phyloP scores from a whole-genome alignment of 768 basidiomycete species.

The Serendipita indica region DNA sequence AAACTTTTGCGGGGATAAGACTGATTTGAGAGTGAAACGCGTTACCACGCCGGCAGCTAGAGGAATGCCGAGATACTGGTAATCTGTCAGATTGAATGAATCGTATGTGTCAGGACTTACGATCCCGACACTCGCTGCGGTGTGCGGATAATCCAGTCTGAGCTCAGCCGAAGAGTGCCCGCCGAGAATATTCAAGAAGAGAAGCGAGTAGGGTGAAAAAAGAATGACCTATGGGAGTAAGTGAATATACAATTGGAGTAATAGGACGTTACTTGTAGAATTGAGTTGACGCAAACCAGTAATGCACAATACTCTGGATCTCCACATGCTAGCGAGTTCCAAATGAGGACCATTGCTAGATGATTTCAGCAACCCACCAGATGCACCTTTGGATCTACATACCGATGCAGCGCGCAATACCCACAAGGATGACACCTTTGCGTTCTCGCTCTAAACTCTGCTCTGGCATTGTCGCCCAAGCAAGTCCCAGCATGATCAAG shows the following conservation, averaged over 20 bases:
- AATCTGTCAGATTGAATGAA: not conserved
- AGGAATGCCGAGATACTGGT: slow-evolving; percentile 71
- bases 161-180: slow-evolving; percentile 26
- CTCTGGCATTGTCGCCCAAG: slow-evolving; percentile 77
- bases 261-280: slow-evolving; percentile 36
- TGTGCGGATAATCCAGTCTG: slow-evolving; percentile 40
- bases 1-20: slow-evolving; percentile 35
- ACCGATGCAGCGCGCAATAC: slow-evolving; percentile 48
- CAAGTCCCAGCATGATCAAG: slow-evolving; percentile 68
- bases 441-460: slow-evolving; percentile 45
- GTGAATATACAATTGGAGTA: not conserved
- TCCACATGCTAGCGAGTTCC: slow-evolving; percentile 61
- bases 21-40: slow-evolving; percentile 35
- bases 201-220: slow-evolving; percentile 55
- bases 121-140: slow-evolving; percentile 55
- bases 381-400: not conserved
- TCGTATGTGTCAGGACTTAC: slow-evolving; percentile 28
- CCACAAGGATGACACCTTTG: slow-evolving; percentile 70
- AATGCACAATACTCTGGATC: slow-evolving; percentile 62
- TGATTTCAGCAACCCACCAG: too few species aligned
- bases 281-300: slow-evolving; percentile 64
- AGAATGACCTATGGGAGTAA: slow-evolving; percentile 36
- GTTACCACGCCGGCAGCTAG: slow-evolving; percentile 58
- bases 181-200: slow-evolving; percentile 62
- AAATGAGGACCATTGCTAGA: slow-evolving; percentile 61